These are phyloP conservation scores for Chaetomidium leptoderma DNA, from an alignment of 495 filamentous ascomycete genomes.

Conservation along the genomic window DNA sequence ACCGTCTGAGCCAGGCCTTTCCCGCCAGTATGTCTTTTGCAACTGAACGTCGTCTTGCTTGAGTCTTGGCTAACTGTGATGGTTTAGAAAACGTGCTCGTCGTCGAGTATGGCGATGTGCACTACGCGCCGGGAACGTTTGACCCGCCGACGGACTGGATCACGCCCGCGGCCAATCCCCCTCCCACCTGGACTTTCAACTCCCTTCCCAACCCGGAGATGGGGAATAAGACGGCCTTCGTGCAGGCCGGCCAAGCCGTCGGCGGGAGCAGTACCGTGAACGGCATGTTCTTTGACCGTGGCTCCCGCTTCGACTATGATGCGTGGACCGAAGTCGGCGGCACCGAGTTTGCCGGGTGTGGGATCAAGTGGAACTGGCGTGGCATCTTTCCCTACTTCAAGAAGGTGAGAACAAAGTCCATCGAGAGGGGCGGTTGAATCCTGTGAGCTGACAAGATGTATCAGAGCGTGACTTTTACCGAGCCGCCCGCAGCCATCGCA, in stretches of 20 bases:
- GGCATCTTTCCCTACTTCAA: constrained; percentile 43
- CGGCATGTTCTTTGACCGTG: constrained; percentile 40
- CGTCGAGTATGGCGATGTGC: constrained; percentile 42
- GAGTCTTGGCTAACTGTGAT: background rate
- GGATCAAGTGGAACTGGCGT: constrained; percentile 33
- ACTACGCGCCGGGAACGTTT: constrained; percentile 20
- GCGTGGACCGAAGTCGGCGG: constrained; percentile 50
- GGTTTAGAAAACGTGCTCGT: constrained; percentile 44
- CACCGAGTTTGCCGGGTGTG: constrained; percentile 9
- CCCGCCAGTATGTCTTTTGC: constrained; percentile 16
- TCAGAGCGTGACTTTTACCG: constrained; percentile 28
- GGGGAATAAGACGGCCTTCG: constrained; percentile 29
- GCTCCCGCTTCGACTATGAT: constrained; percentile 42
- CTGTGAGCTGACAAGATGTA: background rate
- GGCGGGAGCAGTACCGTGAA: constrained; percentile 47
- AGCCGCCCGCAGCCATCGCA: constrained; percentile 13
- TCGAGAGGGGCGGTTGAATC: too few relatives aligned
- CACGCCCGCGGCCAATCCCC: background rate
- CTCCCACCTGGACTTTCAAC: constrained; percentile 28
- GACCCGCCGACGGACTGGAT: constrained; percentile 23
- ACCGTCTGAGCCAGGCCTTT: constrained; percentile 29
- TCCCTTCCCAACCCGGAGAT: constrained; percentile 37
- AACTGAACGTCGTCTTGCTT: background rate
- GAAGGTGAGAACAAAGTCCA: constrained; percentile 23
- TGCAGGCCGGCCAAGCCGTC: constrained; percentile 35